Evolutionary conservation across 225 moss, liverwort and hornwort genomes (phyloP).

Genomic region (Physcomitrellopsis africana): DNA sequence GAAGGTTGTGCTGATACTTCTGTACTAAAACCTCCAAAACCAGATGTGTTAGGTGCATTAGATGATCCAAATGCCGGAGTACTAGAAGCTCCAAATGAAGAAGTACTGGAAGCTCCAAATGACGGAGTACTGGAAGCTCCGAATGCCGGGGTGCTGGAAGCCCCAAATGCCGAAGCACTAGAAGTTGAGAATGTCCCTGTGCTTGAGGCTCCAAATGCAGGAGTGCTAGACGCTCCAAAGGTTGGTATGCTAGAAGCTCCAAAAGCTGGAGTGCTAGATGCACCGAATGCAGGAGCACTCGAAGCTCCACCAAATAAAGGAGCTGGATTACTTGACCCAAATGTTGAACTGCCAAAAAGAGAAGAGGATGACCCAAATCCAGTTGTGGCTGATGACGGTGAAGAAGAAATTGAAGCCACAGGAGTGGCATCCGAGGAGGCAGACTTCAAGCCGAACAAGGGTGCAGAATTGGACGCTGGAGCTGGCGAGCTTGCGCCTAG

Average conservation of each 20-base stretch:
- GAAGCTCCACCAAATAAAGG: constrained; percentile 50
- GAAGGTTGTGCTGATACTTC: too few species aligned
- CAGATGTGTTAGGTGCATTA: too few species aligned
- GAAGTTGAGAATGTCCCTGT: too few species aligned
- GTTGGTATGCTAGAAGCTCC: constrained; percentile 29
- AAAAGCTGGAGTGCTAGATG: constrained; percentile 19
- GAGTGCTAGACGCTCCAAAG: constrained; percentile 30
- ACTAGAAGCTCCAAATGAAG: constrained; percentile 38
- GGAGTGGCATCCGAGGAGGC: not conserved
- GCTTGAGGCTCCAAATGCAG: constrained; percentile 29
- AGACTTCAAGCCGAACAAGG: constrained; percentile 52
- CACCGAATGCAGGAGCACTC: constrained; percentile 33
- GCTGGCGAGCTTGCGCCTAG: constrained; percentile 40
- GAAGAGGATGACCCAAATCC: constrained; percentile 46
- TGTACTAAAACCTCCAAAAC: too few species aligned
- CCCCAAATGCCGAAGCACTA: constrained; percentile 29
- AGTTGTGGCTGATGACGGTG: constrained; percentile 29
- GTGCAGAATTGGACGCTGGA: constrained; percentile 28
- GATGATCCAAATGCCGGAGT: too few species aligned
- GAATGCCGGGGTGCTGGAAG: constrained; percentile 34
- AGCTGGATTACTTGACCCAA: constrained; percentile 38
- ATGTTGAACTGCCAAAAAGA: constrained; percentile 56
- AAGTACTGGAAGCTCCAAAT: constrained; percentile 32
- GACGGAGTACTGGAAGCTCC: constrained; percentile 8
- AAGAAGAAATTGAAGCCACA: constrained; percentile 25